A percentile compares a stretch with the other conserved stretches of the same genome.
Evolutionary conservation across 2,329 filamentous ascomycete species (phyloP).

Genomic region (Coniochaeta sp.): DNA sequence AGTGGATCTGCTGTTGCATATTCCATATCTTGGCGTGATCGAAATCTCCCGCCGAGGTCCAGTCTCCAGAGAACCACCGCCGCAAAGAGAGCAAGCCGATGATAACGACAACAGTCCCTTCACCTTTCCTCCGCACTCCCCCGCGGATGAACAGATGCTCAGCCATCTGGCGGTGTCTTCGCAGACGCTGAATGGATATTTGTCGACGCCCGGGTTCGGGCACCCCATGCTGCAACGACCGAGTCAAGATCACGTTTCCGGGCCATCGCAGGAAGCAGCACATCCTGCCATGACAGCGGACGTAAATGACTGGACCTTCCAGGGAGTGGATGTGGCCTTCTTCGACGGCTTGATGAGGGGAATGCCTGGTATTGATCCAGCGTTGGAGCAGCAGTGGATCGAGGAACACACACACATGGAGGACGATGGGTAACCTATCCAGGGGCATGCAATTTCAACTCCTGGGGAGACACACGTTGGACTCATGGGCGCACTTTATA

Average conservation of each 20-base stretch:
- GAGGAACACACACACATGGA: too few relatives aligned
- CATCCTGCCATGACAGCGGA: slow-evolving; percentile 6
- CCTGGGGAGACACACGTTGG: too few relatives aligned
- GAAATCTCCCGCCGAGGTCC: slow-evolving; percentile 8
- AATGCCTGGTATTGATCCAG: not conserved
- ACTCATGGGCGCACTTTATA: too few relatives aligned
- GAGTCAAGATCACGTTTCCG: not conserved
- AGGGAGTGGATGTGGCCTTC: slow-evolving; percentile 6
- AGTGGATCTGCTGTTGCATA: slow-evolving; percentile 3
- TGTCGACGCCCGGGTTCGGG: not conserved
- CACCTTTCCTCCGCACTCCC: not conserved
- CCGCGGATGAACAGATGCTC: not conserved
- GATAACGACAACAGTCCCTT: not conserved
- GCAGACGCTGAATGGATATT: too few relatives aligned
- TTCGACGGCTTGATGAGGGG: not conserved
- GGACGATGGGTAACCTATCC: too few relatives aligned
- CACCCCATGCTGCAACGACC: not conserved
- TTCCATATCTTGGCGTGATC: slow-evolving; percentile 15
- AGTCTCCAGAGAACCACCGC: not conserved
- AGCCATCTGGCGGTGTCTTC: too few relatives aligned
- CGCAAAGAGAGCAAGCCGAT: not conserved
- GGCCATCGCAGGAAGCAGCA: not conserved
- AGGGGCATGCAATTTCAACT: too few relatives aligned
- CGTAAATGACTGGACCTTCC: slow-evolving; percentile 10
- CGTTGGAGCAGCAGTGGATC: not conserved